Percentiles rank a stretch among this genome's conserved stretches.
These are phyloP conservation scores for Geranium incanum DNA, from an alignment of 441 rosid species.

Conservation along the genomic window DNA sequence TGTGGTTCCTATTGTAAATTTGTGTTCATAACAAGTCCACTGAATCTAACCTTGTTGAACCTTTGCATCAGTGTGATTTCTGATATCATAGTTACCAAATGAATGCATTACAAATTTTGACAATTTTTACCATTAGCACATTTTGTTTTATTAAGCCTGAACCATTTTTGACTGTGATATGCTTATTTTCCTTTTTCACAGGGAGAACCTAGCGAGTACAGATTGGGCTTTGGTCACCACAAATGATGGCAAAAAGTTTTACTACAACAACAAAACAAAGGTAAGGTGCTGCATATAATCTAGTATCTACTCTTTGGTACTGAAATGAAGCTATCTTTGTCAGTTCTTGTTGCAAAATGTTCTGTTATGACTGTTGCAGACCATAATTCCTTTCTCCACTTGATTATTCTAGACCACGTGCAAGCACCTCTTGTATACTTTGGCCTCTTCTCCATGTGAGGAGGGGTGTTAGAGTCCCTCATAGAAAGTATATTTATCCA, in stretches of 20 bases:
- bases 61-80: background rate
- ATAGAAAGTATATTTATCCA: too few species aligned
- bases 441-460: too few species aligned
- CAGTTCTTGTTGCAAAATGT: conserved; percentile 6
- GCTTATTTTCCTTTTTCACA: conserved; percentile 25
- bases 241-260: conserved; percentile 83
- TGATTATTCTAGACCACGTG: too few species aligned
- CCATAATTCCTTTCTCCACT: background rate
- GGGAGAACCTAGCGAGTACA: conserved; percentile 80
- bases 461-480: too few species aligned
- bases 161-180: background rate
- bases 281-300: conserved; percentile 26
- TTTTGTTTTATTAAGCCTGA: background rate
- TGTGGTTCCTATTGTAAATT: background rate
- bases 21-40: background rate
- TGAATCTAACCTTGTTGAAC: background rate
- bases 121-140: background rate
- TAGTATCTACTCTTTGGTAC: conserved; percentile 1
- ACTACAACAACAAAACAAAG: conserved; percentile 87
- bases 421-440: too few species aligned
- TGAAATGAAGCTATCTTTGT: conserved; percentile 1
- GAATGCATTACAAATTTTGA: background rate
- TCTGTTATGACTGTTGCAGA: background rate
- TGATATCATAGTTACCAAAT: conserved; percentile 4
- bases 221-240: conserved; percentile 88